Base-by-base conservation (phyloP, 768 basidiomycete species). In the Lactarius deliciosus region DNA sequence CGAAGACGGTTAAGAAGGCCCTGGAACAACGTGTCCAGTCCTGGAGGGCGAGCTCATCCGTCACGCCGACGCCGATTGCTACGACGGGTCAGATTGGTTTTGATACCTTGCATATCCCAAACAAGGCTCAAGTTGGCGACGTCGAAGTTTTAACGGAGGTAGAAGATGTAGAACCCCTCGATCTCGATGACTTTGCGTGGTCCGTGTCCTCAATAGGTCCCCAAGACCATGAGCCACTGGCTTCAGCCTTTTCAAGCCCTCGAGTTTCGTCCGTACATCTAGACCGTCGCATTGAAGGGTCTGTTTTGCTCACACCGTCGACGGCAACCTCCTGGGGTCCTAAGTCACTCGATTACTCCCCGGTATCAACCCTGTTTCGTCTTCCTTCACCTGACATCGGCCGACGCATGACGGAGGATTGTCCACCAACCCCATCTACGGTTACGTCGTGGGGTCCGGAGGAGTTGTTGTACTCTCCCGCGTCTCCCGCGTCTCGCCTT, bases 201-300 rank as follows among this genome's bases (percentile, higher is more conserved):
- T 89, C 89, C 10, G 79, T 85, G 30, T 86, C 88, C 9, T 90
- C 90, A 8, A 75, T 76, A 2, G 90, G 90, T n/a, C 90, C 90
- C 25, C 77, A 76, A 6, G 75, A 76, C 15, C 74, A 75, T 38
- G 81, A 81, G 60, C 79, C 80, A 54, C 74, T 77, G 15, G 73
- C 79, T 38, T 82, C 81, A 3, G 74, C 78, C 13, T 60, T 75
- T 8, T 78, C 79, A 11, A 79, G 75, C 68, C 76, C 76, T 65
- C 77, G 76, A 50, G 72, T 80, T 43, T 79, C 79, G 28, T 90
- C 88, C 13, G 76, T 89, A 16, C 85, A 87, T 72, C 70, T 89
- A 38, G 85, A 82, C 25, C 70, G 81, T 60, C 84, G 86, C 9
- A 64, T 79, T 56, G 76, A 79, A 65, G 85, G 84, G n/a, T 89